Base-by-base conservation (phyloP, 441 rosid species). In the Gossypium trilobum region DNA sequence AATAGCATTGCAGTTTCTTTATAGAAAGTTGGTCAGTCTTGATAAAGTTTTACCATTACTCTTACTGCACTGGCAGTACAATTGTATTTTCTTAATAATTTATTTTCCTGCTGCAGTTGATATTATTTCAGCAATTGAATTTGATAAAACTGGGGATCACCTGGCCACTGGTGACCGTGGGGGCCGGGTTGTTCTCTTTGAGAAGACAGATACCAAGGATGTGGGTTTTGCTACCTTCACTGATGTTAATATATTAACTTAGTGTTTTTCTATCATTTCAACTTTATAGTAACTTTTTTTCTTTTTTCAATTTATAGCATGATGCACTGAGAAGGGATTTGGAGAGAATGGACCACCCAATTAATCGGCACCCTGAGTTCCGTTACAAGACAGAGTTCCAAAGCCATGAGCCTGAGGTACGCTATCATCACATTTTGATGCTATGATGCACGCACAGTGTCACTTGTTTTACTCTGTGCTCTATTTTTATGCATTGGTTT, bases 341-440 rank as follows among this genome's bases (percentile, higher is more conserved):
- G 75, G 99, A 94, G 81, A 90, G 82, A 73, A 81, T 78, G 61
- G 97, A 87, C 75, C 82, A 83, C 77, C 73, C 90, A 63, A 51
- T 86, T 36, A 82, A 64, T 74, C 84, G 88, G 83, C 99, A 89
- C 63, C 97, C 99, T 0, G 99, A 94, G 85, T 94, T 92, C 69
- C 95, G 96, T 16, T 93, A 91, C 77, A 94, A 94, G 82, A 92
- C 99, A 27, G 98, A 94, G 78, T 94, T 94, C 82, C 98, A 94
- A 80, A 94, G 98, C 84, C 98, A 94, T 77, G 99, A 94, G 75
- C 97, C 99, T 14, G 99, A 94, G 97, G 99, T 92, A 73, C 75
- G 66, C n/a, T 46, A 20, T 46, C 16, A 36, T 70, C 29, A 1
- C 52, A 8, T 70, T 33, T n/a, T 56, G 63, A 39, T 56, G 33